Conservation (phyloP, 2,329 filamentous ascomycete species). For the Diaporthe citri region DNA sequence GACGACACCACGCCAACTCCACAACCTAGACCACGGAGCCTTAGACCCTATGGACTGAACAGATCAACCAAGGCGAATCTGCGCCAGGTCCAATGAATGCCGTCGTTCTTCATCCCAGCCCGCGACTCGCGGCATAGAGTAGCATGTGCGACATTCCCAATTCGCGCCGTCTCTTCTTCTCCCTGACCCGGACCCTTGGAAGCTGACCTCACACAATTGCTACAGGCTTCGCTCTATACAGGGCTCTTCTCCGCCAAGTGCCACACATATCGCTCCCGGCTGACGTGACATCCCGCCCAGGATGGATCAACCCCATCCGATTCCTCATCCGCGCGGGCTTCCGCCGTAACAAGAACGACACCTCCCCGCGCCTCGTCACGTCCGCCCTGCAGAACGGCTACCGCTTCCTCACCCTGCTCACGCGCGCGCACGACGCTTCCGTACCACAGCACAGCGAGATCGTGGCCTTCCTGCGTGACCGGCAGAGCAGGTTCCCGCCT, state of each 20-base stretch:
- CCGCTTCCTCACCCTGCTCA: slow-evolving; percentile 58
- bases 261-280: slow-evolving; percentile 64
- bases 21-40: not conserved
- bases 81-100: slow-evolving; percentile 48
- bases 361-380: slow-evolving; percentile 70
- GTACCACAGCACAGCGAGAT: slow-evolving; percentile 58
- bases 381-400: slow-evolving; percentile 77
- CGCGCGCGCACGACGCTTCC: slow-evolving; percentile 52
- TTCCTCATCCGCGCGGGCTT: slow-evolving; percentile 74
- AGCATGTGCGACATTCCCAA: slow-evolving; percentile 56
- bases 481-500: slow-evolving; percentile 49
- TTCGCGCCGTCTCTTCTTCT: not conserved
- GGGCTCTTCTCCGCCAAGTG: slow-evolving; percentile 74
- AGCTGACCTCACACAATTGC: slow-evolving; percentile 10
- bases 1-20: slow-evolving; percentile 17
- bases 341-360: slow-evolving; percentile 67
- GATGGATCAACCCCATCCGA: slow-evolving; percentile 60
- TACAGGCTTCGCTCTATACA: slow-evolving; percentile 77
- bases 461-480: slow-evolving; percentile 54
- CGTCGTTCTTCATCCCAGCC: slow-evolving; percentile 59
- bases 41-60: slow-evolving; percentile 27
- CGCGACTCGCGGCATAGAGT: slow-evolving; percentile 65
- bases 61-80: slow-evolving; percentile 26
- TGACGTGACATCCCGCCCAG: slow-evolving; percentile 53
- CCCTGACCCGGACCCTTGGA: not conserved